These are phyloP conservation scores for Triticum aestivum DNA, from an alignment of 176 grass and related monocot genomes.

Conservation along the genomic window DNA sequence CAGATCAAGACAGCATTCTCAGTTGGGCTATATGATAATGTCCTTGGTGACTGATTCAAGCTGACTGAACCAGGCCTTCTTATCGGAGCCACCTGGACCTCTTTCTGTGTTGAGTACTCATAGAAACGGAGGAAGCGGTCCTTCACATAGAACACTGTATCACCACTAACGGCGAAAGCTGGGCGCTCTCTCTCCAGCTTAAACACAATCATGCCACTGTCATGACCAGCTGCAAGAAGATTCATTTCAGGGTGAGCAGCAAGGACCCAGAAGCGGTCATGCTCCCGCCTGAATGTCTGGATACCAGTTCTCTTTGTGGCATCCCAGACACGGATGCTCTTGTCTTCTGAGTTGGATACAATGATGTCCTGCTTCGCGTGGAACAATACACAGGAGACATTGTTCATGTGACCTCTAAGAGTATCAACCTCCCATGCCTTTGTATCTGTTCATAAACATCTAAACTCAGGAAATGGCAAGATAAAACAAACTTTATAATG, in stretches of 20 bases:
- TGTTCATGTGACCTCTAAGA: constrained; percentile 94
- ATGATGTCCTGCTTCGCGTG: constrained; percentile 93
- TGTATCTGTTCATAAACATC: constrained; percentile 54
- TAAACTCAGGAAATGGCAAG: constrained; percentile 1
- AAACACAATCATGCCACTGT: constrained; percentile 94
- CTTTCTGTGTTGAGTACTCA: constrained; percentile 78
- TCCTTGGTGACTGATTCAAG: constrained; percentile 84
- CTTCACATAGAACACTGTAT: constrained; percentile 86
- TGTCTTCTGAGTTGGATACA: constrained; percentile 96
- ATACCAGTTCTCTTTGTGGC: constrained; percentile 88
- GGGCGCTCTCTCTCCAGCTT: constrained; percentile 90
- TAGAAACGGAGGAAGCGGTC: constrained; percentile 74
- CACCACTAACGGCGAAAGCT: constrained; percentile 67
- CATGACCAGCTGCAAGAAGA: constrained; percentile 94
- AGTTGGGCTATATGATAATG: constrained; percentile 81
- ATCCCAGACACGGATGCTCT: constrained; percentile 96
- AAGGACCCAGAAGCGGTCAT: constrained; percentile 99
- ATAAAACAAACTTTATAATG: not conserved
- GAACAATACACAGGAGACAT: constrained; percentile 94
- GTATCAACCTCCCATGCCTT: constrained; percentile 99
- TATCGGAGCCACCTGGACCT: constrained; percentile 68
- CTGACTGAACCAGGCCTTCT: constrained; percentile 73
- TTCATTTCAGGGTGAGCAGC: constrained; percentile 92
- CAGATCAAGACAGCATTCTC: constrained; percentile 92
- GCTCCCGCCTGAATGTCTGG: constrained; percentile 83